Evolutionary conservation across 2,329 filamentous ascomycete species (phyloP).

Genomic region (Exophiala mesophila): DNA sequence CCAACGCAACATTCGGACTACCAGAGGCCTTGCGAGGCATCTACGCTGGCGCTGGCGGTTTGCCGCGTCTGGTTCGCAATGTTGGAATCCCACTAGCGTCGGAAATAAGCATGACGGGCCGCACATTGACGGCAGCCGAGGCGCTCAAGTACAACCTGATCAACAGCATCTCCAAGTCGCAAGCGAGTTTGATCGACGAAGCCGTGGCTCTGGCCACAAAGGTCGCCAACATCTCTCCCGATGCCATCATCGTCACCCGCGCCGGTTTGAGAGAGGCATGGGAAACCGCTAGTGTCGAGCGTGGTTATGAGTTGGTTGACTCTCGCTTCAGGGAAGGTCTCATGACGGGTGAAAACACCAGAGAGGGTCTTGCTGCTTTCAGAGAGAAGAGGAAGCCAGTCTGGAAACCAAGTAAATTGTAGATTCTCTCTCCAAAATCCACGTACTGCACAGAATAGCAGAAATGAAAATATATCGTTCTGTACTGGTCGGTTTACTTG

Average conservation of each 20-base stretch:
- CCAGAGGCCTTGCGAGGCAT: conserved; percentile 70
- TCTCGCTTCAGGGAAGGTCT: conserved; percentile 20
- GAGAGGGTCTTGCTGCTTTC: conserved; percentile 69
- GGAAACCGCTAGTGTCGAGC: conserved; percentile 63
- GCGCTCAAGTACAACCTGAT: conserved; percentile 64
- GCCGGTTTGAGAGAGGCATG: conserved; percentile 68
- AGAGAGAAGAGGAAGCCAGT: conserved; percentile 67
- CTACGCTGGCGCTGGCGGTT: conserved; percentile 64
- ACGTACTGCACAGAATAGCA: too few relatives aligned
- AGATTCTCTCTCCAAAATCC: too few relatives aligned
- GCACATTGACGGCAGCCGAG: conserved; percentile 55
- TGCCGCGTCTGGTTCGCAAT: conserved; percentile 61
- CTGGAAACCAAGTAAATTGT: conserved; percentile 53
- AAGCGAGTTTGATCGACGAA: conserved; percentile 27
- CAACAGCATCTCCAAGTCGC: conserved; percentile 33
- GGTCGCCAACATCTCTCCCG: conserved; percentile 65
- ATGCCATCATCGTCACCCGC: conserved; percentile 68
- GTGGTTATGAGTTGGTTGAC: conserved; percentile 49
- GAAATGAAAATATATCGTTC: too few relatives aligned
- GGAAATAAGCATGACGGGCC: conserved; percentile 65
- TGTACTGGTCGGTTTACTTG: too few relatives aligned
- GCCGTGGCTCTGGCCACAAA: conserved; percentile 48
- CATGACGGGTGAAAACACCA: conserved; percentile 57
- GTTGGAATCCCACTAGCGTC: conserved; percentile 65
- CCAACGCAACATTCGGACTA: conserved; percentile 58